Percentiles rank a stretch among this genome's conserved stretches.
Evolutionary conservation across 225 moss, liverwort and hornwort genomes (phyloP).

Genomic region (Pseudoscleropodium purum): DNA sequence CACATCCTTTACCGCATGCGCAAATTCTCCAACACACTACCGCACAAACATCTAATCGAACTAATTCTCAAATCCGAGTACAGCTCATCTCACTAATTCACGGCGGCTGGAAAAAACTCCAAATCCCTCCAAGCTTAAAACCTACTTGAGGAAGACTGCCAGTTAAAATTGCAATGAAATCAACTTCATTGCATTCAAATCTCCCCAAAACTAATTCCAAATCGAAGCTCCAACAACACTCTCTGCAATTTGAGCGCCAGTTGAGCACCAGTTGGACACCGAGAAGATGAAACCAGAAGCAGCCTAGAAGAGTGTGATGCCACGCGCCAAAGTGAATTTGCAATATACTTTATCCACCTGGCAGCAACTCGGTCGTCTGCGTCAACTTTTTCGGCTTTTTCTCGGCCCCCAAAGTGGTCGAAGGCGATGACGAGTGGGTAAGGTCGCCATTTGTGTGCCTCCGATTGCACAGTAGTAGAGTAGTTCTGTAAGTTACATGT

Average conservation of each 20-base stretch:
- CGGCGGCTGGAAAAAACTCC: not conserved
- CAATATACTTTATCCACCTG: slow-evolving; percentile 4
- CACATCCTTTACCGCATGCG: not conserved
- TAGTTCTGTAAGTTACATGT: not conserved
- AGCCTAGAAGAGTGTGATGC: not conserved
- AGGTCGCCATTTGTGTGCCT: not conserved
- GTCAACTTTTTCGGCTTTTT: not conserved
- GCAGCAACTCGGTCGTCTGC: not conserved
- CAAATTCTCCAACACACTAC: not conserved
- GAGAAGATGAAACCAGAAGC: not conserved
- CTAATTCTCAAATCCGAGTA: not conserved
- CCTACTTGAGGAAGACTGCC: not conserved
- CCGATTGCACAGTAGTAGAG: not conserved
- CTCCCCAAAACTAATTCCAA: not conserved
- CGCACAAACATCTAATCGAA: not conserved
- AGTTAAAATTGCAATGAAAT: not conserved
- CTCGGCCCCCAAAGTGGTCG: not conserved
- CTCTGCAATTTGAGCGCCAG: not conserved
- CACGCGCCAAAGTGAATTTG: not conserved
- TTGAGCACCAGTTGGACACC: not conserved
- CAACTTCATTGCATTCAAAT: not conserved
- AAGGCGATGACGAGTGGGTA: not conserved
- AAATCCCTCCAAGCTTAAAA: not conserved
- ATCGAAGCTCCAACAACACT: not conserved
- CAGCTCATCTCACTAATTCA: not conserved